Conservation (phyloP, 176 grass and related monocot species). For the Oryza australiensis region DNA sequence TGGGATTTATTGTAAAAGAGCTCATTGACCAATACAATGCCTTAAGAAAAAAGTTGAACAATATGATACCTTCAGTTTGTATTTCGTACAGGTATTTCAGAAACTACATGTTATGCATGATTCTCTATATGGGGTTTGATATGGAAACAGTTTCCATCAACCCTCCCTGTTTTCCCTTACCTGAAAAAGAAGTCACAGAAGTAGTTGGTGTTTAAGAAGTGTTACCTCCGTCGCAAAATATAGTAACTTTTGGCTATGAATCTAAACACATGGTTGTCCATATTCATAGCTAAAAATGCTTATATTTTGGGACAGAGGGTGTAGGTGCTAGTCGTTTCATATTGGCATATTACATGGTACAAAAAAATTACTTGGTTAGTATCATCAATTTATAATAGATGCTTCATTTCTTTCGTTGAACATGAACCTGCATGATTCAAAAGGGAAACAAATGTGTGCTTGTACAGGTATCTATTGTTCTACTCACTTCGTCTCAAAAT, state of each 20-base stretch:
- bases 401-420: not conserved
- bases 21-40: constrained; percentile 46
- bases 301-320: too few relatives aligned
- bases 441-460: not conserved
- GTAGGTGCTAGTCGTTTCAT: not conserved
- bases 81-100: constrained; percentile 55
- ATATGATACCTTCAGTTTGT: constrained; percentile 46
- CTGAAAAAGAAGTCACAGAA: not conserved
- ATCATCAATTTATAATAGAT: not conserved
- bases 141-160: not conserved
- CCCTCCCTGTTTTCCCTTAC: not conserved
- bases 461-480: not conserved
- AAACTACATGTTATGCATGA: constrained; percentile 23
- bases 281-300: too few relatives aligned
- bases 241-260: too few relatives aligned
- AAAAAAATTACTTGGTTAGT: not conserved
- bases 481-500: not conserved
- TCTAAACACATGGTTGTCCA: too few relatives aligned
- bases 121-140: not conserved
- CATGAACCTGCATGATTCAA: not conserved
- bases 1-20: constrained; percentile 52
- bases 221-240: too few relatives aligned
- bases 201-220: too few relatives aligned
- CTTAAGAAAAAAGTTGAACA: constrained; percentile 44
- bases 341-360: not conserved